phyloP scores from a whole-genome alignment of 768 basidiomycete genomes.

The Boletus pseudopeckii region DNA sequence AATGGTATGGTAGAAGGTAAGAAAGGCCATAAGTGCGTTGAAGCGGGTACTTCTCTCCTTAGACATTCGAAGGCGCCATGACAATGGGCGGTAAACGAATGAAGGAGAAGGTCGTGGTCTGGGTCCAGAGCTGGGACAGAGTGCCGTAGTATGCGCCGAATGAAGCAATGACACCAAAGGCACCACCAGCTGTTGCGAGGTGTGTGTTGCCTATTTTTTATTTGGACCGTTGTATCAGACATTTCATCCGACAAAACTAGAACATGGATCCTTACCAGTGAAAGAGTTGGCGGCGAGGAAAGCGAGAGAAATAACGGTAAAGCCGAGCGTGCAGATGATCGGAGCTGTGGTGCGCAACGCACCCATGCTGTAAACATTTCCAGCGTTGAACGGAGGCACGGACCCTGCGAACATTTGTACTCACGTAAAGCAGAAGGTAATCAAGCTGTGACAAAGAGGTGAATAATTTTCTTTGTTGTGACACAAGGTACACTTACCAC shows the following conservation, averaged over 20 bases:
- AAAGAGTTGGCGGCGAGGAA: constrained; percentile 26
- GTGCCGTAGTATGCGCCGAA: constrained; percentile 31
- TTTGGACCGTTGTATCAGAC: background rate
- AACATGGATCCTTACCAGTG: constrained; percentile 19
- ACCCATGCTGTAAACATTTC: constrained; percentile 15
- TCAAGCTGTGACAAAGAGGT: constrained; percentile 13
- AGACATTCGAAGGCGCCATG: constrained; percentile 12
- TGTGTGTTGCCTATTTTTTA: constrained; percentile 16
- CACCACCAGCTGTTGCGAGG: constrained; percentile 28
- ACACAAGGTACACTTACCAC: constrained; percentile 11
- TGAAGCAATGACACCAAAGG: constrained; percentile 24
- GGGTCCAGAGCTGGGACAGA: constrained; percentile 28
- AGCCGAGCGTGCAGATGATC: constrained; percentile 20
- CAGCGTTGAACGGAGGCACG: background rate
- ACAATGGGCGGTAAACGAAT: constrained; percentile 26
- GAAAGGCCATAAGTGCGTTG: background rate
- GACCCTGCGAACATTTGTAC: background rate
- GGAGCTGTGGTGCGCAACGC: constrained; percentile 27
- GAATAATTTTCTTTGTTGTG: background rate
- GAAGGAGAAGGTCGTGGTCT: constrained; percentile 26
- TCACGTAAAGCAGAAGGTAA: constrained; percentile 25
- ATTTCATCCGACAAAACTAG: background rate
- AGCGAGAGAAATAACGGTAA: constrained; percentile 23
- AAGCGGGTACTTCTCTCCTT: background rate
- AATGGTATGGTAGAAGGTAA: too few relatives aligned